Conservation (phyloP, 805 yeast species). For the Suhomyces prunicola region DNA sequence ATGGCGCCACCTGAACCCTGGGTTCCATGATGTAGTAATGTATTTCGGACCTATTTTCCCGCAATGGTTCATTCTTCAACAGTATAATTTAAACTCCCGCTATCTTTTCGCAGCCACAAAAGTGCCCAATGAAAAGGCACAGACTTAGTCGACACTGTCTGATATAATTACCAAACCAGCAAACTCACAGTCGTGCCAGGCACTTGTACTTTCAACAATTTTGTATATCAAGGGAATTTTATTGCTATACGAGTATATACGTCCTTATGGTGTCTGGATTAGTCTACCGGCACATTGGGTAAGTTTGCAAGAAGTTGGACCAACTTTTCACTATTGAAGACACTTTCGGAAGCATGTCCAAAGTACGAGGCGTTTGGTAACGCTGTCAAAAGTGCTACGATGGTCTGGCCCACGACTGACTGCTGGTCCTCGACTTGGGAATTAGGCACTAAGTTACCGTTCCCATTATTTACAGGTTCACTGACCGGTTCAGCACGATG, state of each 20-base stretch:
- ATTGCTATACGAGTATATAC: neutral
- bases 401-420: constrained; percentile 11
- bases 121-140: neutral
- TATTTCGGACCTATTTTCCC: neutral
- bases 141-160: no score
- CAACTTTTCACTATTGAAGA: constrained; percentile 54
- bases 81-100: neutral
- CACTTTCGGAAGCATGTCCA: constrained; percentile 42
- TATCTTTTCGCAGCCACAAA: neutral
- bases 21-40: neutral
- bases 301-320: constrained; percentile 39
- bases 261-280: neutral
- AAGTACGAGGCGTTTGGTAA: constrained; percentile 62
- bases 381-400: constrained; percentile 13
- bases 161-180: no score
- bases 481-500: neutral
- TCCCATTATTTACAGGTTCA: neutral
- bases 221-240: neutral
- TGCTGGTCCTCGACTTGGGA: constrained; percentile 4
- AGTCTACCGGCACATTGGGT: constrained; percentile 18
- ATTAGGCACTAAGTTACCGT: neutral
- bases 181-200: no score
- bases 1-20: neutral
- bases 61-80: neutral
- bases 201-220: no score